Evolutionary conservation across 257 asterid genomes (phyloP), one percentile per base, ranked within the genome.

Genomic region (Solanum arcanum): DNA sequence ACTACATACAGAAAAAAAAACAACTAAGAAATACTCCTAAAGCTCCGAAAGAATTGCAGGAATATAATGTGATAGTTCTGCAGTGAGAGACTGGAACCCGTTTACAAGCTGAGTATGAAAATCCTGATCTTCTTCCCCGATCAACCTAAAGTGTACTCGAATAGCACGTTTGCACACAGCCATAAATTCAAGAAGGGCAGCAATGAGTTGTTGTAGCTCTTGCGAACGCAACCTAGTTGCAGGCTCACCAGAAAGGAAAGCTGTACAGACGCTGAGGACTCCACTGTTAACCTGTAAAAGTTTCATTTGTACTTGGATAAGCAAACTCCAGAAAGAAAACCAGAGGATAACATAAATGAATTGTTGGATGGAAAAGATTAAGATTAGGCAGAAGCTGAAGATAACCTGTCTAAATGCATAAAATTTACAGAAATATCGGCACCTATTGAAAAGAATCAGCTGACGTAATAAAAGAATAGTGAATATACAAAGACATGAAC

Each of bases 21-120:
- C 6, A 49, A 18, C 31, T 11, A 49, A 84, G 11, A 78, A 42
- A 66, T 46, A 84, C 81, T 27, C 74, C 68, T 86, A 97, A 62
- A 97, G 98, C 90, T 97, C 99, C 1, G 99, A 97, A 89, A 97
- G 99, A 91, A 97, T 97, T 62, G 99, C 99, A 73, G 99, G 99
- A 86, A 97, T 97, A 94, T 97, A 97, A 90, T 97, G 99, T 47
- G 99, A 97, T 80, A 97, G 91, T 82, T 97, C 99, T 47, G 99
- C 99, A 87, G 99, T 97, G 44, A 97, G 97, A 18, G 99, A 97
- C 93, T 97, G 99, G 88, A 97, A 97, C 47, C 99, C 99, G 39
- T 97, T 96, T 44, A 97, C 99, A 23, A 97, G 98, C 91, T 97
- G 99, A 9, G 99, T 94, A 90, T 97, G 99, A 68, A 97, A 97